Conservation (phyloP, 176 grass and related monocot genomes). For the Triticum dicoccoides region DNA sequence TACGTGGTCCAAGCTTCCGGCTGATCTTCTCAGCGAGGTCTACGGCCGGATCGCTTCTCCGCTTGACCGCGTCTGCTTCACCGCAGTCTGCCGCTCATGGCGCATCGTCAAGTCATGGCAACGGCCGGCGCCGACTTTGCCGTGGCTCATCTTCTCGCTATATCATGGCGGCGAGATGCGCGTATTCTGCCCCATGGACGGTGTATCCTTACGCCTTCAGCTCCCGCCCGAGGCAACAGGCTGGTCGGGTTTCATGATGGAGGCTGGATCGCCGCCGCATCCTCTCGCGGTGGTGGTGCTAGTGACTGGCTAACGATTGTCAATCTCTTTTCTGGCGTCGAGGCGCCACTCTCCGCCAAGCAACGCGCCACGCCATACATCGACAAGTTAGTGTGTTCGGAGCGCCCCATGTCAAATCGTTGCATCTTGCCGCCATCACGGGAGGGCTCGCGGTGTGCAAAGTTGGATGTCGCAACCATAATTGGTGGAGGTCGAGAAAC, state of each 20-base stretch:
- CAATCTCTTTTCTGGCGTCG: not conserved
- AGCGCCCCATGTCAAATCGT: not conserved
- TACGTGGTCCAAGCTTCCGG: not conserved
- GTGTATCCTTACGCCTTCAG: not conserved
- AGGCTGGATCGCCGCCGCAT: not conserved
- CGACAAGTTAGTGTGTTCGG: not conserved
- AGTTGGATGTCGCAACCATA: not conserved
- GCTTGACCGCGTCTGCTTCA: not conserved
- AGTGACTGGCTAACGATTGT: not conserved
- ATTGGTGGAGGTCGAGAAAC: fast-evolving
- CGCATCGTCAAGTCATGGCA: not conserved
- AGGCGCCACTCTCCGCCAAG: not conserved
- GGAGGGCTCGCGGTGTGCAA: not conserved
- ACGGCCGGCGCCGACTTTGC: not conserved
- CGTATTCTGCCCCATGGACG: not conserved
- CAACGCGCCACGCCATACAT: not conserved
- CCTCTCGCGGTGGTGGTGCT: too few species aligned
- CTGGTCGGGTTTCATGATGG: not conserved
- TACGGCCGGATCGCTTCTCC: too few species aligned
- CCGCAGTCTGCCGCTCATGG: not conserved
- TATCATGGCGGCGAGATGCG: not conserved
- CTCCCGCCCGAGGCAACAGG: too few species aligned
- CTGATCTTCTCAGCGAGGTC: not conserved
- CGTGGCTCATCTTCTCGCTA: not conserved
- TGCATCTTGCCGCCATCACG: not conserved